Conservation (phyloP, 257 asterid species). For the Solanum sitiens region DNA sequence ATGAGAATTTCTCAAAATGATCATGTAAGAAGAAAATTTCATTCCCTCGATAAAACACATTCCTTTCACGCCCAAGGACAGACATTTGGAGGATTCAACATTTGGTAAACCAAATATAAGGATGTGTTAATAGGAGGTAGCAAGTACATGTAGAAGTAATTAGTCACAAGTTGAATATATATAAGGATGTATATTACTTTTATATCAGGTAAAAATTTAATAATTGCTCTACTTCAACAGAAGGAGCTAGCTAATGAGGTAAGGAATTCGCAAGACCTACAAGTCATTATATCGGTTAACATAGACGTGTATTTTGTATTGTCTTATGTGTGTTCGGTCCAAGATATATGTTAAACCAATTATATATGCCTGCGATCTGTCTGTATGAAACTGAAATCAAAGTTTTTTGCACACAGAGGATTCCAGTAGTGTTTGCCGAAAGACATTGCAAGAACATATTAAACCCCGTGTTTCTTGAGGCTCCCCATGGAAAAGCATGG, state of each 20-base stretch:
- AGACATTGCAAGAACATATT: conserved; percentile 10
- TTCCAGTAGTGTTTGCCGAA: conserved; percentile 18
- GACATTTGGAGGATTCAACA: not conserved
- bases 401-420: conserved; percentile 6
- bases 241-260: not conserved
- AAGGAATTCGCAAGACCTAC: not conserved
- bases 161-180: not conserved
- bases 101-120: not conserved
- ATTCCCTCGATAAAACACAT: not conserved
- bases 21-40: not conserved
- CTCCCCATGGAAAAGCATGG: conserved; percentile 13
- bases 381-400: not conserved
- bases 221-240: not conserved
- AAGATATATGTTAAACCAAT: too few relatives aligned
- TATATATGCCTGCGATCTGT: not conserved
- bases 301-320: not conserved
- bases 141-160: too few relatives aligned
- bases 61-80: not conserved
- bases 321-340: too few relatives aligned
- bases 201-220: not conserved
- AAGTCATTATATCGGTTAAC: not conserved
- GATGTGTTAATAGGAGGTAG: too few relatives aligned
- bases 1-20: not conserved
- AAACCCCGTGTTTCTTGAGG: conserved; percentile 11
- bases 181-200: not conserved